Conservation (phyloP, 192 early-diverging fungal species). For the Gamsiella multidivaricata region DNA sequence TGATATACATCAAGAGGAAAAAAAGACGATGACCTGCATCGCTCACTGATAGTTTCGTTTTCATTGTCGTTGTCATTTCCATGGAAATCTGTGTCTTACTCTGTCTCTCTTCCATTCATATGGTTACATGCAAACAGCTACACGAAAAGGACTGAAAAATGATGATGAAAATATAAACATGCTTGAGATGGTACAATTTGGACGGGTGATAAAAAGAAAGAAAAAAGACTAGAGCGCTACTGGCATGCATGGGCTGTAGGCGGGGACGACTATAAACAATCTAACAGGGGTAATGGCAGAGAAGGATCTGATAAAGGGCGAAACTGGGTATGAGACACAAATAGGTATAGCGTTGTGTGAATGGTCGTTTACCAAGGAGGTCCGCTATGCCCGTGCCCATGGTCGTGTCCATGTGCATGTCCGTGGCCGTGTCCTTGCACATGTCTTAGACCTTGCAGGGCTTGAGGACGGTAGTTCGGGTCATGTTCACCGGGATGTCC, state of each 20-base stretch:
- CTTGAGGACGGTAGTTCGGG: constrained; percentile 30
- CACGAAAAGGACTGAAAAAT: too few species aligned
- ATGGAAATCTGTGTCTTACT: too few species aligned
- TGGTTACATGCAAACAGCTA: too few species aligned
- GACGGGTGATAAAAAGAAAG: background rate
- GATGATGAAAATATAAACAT: too few species aligned
- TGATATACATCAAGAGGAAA: constrained; percentile 1
- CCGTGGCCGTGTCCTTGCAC: constrained; percentile 13
- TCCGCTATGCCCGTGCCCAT: too few species aligned
- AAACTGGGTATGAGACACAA: background rate
- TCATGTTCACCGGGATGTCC: constrained; percentile 38
- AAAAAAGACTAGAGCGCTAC: too few species aligned
- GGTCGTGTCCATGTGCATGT: constrained; percentile 14
- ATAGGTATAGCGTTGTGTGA: background rate
- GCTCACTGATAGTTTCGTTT: background rate
- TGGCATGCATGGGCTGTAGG: too few species aligned
- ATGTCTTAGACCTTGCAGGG: constrained; percentile 21
- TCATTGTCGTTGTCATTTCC: background rate
- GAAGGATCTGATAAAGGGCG: background rate
- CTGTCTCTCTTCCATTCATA: too few species aligned
- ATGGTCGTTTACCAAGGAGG: too few species aligned
- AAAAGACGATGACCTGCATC: background rate
- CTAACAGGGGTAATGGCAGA: background rate
- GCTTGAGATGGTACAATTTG: too few species aligned
- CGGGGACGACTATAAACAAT: too few species aligned